Evolutionary conservation across 352 stramenopile genomes (phyloP), one percentile per base, ranked within the genome.

Genomic region (Globisporangium heterothallicum): DNA sequence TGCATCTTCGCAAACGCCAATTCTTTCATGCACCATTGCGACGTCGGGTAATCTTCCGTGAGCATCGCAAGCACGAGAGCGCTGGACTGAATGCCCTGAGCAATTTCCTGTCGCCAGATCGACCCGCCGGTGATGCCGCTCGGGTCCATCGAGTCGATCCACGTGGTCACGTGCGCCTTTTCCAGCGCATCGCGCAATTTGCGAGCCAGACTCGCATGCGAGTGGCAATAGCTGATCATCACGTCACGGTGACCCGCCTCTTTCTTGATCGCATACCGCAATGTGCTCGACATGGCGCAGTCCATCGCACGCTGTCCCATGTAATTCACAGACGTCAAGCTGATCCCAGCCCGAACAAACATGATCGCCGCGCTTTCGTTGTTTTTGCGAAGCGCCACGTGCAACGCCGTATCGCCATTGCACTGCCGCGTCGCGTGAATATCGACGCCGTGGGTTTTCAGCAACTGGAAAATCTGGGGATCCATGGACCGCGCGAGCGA

Each of bases 161-260:
- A 93, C 24, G 82, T 93, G 18, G 82, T 93, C 16, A 93, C 69
- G 42, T 84, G 75, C 4, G 80, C 74, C 1, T 65, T 64, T 53
- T 93, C 82, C 21, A 93, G 46, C 5, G 74, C 70, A 29, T 89
- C 72, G 30, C 82, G 78, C 18, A 93, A 52, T 38, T 87, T 84
- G 6, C 69, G 67, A 16, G 82, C 82, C 42, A 93, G 61, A 5
- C 63, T 52, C 14, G 72, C 61, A 42, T 93, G 82, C n/a, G 82
- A 82, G 34, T 93, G 82, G 42, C 75, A 87, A 54, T 93, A 93
- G 40, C 82, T 93, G 49, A 93, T 93, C 82, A 93, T 93, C 6
- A 93, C 82, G 46, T 93, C 82, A 24, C 82, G 78, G 4, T 89
- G 78, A 0, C 82, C 82, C 9, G 82, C 82, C 24, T 87, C 82